Percentiles rank a stretch among this genome's conserved stretches.
These are phyloP conservation scores for Cutaneotrichosporon cyanovorans DNA, from an alignment of 1,284 basidiomycete genomes.

Conservation along the genomic window DNA sequence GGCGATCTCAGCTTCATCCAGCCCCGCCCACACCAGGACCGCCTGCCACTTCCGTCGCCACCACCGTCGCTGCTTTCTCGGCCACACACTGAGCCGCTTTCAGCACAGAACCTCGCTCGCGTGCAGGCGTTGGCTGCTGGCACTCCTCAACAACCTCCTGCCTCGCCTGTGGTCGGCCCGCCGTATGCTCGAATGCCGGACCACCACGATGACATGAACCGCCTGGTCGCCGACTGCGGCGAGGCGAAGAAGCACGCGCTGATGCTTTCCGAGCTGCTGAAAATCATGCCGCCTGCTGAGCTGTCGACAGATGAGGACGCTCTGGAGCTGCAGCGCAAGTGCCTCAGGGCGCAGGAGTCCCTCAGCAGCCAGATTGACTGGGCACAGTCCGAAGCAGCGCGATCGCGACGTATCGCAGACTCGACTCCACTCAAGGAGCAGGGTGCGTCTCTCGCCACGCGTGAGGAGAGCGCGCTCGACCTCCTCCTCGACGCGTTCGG, in stretches of 20 bases:
- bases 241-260: conserved; percentile 11
- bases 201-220: conserved; percentile 33
- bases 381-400: conserved; percentile 46
- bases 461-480: conserved; percentile 37
- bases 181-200: conserved; percentile 30
- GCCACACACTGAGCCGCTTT: conserved; percentile 2
- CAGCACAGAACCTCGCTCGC: no score
- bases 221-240: conserved; percentile 35
- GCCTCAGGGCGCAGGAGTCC: conserved; percentile 41
- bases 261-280: background rate
- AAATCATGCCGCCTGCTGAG: background rate
- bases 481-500: conserved; percentile 37
- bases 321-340: conserved; percentile 45
- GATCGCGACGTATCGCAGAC: conserved; percentile 26
- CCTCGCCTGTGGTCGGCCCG: conserved; percentile 13
- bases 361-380: conserved; percentile 47
- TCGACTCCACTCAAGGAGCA: conserved; percentile 1
- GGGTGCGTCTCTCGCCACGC: conserved; percentile 6
- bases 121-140: background rate
- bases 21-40: background rate
- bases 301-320: background rate
- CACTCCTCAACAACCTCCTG: background rate
- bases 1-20: background rate
- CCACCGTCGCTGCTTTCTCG: conserved; percentile 6
- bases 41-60: conserved; percentile 2